phyloP scores from a whole-genome alignment of 2,329 filamentous ascomycete species.

The Cercospora brassicicola region DNA sequence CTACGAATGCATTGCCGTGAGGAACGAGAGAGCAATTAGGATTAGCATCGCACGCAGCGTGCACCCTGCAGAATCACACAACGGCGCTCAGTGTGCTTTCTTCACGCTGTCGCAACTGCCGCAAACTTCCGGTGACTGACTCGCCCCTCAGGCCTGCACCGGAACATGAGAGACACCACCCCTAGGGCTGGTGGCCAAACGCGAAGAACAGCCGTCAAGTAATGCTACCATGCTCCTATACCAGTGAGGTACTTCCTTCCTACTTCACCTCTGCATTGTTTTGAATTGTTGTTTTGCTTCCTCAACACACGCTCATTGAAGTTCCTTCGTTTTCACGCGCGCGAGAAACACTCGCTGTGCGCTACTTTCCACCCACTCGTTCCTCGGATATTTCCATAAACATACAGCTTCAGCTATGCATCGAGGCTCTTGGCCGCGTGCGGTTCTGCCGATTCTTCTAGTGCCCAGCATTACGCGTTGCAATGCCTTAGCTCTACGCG shows the following conservation, averaged over 20 bases:
- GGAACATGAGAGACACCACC: background rate
- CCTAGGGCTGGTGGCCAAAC: background rate
- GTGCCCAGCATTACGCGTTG: background rate
- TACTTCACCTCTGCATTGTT: background rate
- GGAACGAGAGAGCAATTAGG: background rate
- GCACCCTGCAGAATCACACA: background rate
- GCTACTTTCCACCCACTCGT: background rate
- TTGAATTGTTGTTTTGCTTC: background rate
- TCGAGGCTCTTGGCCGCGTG: background rate
- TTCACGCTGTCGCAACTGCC: background rate
- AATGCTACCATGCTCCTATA: background rate
- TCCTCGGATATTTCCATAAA: background rate
- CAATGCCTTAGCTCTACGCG: background rate
- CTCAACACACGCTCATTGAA: background rate
- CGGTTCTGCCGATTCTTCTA: background rate
- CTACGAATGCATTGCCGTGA: background rate
- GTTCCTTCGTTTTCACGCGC: background rate
- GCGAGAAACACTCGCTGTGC: conserved; percentile 1
- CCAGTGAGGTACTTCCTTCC: background rate
- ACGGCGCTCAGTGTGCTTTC: background rate
- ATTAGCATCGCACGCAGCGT: background rate
- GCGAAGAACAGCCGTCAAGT: background rate
- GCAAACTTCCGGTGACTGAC: background rate
- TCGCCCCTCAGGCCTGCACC: background rate
- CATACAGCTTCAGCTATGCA: background rate